Evolutionary conservation across 2,329 filamentous ascomycete species (phyloP), one percentile per base, ranked within the genome.

Genomic region (Diaporthe vaccinii): DNA sequence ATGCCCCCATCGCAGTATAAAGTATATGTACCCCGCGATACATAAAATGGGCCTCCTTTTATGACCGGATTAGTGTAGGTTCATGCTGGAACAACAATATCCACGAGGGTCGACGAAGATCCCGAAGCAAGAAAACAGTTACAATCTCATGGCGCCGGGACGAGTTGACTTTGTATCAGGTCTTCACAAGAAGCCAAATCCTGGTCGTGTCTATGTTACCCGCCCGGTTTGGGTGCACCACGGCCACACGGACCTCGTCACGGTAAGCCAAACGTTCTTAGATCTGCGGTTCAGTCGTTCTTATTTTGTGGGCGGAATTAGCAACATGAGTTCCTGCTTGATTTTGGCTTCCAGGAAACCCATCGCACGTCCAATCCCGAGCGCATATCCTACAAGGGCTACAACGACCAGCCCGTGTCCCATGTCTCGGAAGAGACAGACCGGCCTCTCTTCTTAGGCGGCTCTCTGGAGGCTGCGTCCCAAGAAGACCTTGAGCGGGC

Each of bases 341-440:
- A 59, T 7, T 59, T 59, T 39, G 57, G 57, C 10, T 59, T 59
- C 57, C 57, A 59, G 39, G 34, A 59, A 59, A 39, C 34, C 34
- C 34, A 39, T 15, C 57, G 57, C 57, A 59, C 57, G 34, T 39
- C 34, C 34, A 39, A 59, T 39, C 57, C 57, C 34, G 57, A 59
- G 57, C 57, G 57, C 34, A 59, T 59, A 39, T 59, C 39, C 34
- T 59, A 59, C 57, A 39, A 36, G 34, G 22, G 34, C 31, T 59
- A 59, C 31, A 39, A 59, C 34, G 22, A 59, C 34, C 57, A 59
- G 22, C 57, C 57, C 10, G 57, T 59, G 31, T 39, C 10, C 6
- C 39, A 25, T 25, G 22, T 59, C 34, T 36, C 57, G 34, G 34
- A 59, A 15, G 25, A 15, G n/a, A 59, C 57, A 14, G 34, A 59